Conservation (phyloP, 768 basidiomycete genomes). For the Lactarius hengduanensis region DNA sequence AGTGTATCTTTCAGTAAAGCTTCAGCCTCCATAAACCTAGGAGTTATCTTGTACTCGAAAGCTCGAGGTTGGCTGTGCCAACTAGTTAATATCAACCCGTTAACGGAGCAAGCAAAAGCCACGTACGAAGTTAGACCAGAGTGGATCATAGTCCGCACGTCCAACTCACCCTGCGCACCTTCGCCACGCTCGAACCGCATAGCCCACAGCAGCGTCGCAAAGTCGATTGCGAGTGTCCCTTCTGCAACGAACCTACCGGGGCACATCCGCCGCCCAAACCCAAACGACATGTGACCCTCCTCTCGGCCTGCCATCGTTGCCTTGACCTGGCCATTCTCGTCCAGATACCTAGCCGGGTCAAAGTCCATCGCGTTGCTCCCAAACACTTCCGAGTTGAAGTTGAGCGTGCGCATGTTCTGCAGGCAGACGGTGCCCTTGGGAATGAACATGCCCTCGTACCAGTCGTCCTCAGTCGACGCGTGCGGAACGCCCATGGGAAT, state of each 20-base stretch:
- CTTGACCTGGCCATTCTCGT: not conserved
- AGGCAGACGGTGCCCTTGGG: not conserved
- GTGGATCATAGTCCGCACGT: not conserved
- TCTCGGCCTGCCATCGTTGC: conserved; percentile 30
- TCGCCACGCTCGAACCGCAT: too few relatives aligned
- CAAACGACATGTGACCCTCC: conserved; percentile 24
- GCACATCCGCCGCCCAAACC: too few relatives aligned
- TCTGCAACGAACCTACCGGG: too few relatives aligned
- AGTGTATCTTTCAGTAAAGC: not conserved
- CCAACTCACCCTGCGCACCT: too few relatives aligned
- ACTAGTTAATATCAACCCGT: not conserved
- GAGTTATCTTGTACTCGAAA: not conserved
- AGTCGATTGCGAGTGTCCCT: too few relatives aligned
- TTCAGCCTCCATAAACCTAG: not conserved
- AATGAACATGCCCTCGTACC: conserved; percentile 10
- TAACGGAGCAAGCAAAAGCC: not conserved
- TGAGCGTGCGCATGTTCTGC: not conserved
- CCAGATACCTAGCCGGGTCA: not conserved
- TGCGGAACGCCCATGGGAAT: conserved; percentile 33
- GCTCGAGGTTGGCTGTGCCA: not conserved
- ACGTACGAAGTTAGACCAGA: conserved; percentile 14
- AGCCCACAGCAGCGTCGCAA: too few relatives aligned
- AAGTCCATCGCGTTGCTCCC: not conserved
- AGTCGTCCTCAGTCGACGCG: conserved; percentile 10
- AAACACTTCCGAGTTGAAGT: not conserved